A percentile compares a stretch with the other conserved stretches of the same genome.
phyloP scores from a whole-genome alignment of 352 stramenopile species.

The Phytophthora pini region DNA sequence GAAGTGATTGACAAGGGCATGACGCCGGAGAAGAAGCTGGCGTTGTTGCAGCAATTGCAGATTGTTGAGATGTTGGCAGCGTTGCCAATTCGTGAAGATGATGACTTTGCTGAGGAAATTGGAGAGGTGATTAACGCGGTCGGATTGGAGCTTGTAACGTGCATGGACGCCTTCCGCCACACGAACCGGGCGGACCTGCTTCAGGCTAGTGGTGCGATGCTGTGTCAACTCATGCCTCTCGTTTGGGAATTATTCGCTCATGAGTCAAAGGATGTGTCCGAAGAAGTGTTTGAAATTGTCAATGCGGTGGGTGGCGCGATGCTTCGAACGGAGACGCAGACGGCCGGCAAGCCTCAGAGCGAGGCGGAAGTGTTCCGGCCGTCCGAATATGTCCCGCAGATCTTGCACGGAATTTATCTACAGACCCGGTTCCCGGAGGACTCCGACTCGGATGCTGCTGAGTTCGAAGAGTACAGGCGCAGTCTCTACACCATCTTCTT shows the following conservation, averaged over 20 bases:
- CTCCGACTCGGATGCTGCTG: conserved; percentile 75
- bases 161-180: conserved; percentile 81
- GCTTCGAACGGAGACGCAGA: conserved; percentile 62
- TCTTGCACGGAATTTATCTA: conserved; percentile 83
- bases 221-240: conserved; percentile 79
- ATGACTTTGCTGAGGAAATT: conserved; percentile 85
- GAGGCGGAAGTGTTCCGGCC: conserved; percentile 69
- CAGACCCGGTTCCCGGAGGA: conserved; percentile 85
- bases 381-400: conserved; percentile 79
- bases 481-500: conserved; percentile 90
- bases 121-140: conserved; percentile 86
- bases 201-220: conserved; percentile 59
- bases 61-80: conserved; percentile 64
- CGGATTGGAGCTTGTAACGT: conserved; percentile 80
- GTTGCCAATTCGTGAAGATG: conserved; percentile 75
- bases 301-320: conserved; percentile 74
- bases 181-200: conserved; percentile 53
- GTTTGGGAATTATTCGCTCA: conserved; percentile 85
- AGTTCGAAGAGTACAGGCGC: conserved; percentile 87
- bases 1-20: conserved; percentile 90
- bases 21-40: conserved; percentile 83
- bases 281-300: conserved; percentile 89
- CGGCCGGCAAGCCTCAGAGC: conserved; percentile 25
- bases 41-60: conserved; percentile 74
- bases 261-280: conserved; percentile 84